Conservation (phyloP, 495 filamentous ascomycete genomes). For the Parachaetomium inaequale region DNA sequence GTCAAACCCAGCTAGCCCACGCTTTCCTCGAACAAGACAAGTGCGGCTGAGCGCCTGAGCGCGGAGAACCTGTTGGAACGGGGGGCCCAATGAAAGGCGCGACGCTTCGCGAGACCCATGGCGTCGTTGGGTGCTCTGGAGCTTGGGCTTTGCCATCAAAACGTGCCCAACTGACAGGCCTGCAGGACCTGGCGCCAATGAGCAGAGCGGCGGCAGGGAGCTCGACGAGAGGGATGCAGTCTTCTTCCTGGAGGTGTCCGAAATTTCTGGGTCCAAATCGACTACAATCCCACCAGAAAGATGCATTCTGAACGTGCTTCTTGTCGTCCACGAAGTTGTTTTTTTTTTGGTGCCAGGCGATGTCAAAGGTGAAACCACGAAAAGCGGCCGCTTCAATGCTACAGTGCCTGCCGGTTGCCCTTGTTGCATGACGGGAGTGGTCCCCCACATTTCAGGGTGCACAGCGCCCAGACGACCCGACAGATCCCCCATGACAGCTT, state of each 20-base stretch:
- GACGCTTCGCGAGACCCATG: neutral
- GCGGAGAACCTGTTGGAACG: no score
- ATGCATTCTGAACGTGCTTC: no score
- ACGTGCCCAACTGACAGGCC: constrained; percentile 11
- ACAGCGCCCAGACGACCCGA: no score
- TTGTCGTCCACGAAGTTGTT: no score
- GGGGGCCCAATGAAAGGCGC: constrained; percentile 10
- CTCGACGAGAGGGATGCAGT: neutral
- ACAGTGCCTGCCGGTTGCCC: neutral
- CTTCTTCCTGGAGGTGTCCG: no score
- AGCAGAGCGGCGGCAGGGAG: neutral
- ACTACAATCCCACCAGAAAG: no score
- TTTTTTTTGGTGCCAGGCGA: no score
- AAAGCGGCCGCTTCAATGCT: neutral
- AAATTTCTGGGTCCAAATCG: no score
- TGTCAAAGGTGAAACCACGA: neutral
- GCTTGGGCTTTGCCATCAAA: neutral
- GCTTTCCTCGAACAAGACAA: constrained; percentile 8
- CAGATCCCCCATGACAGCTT: no score
- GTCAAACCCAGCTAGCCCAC: constrained; percentile 2
- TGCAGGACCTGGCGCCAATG: neutral
- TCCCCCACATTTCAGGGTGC: no score
- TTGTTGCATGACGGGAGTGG: neutral
- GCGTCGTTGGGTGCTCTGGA: neutral
- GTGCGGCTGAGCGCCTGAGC: constrained; percentile 12